These are phyloP conservation scores for Arthrocladium fulminans DNA, from an alignment of 2,329 filamentous ascomycete species.

Conservation along the genomic window DNA sequence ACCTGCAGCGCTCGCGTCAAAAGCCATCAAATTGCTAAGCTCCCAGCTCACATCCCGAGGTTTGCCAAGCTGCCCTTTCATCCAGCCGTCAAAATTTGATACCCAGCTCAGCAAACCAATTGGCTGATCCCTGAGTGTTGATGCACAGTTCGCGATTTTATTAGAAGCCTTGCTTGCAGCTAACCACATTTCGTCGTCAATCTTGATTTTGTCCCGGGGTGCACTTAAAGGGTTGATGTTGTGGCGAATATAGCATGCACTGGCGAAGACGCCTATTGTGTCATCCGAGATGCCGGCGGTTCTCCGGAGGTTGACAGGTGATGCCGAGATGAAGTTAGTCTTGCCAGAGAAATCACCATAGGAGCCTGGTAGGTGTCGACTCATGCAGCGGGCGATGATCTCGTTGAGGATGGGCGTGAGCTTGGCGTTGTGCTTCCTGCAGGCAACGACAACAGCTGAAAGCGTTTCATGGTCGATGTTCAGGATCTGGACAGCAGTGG, in stretches of 20 bases:
- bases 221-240: slow-evolving; percentile 11
- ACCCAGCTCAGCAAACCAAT: slow-evolving; percentile 38
- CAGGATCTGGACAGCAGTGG: slow-evolving; percentile 28
- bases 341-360: slow-evolving; percentile 19
- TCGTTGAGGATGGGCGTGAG: slow-evolving; percentile 37
- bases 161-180: slow-evolving; percentile 27
- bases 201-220: background rate
- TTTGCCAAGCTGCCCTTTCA: slow-evolving; percentile 30
- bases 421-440: slow-evolving; percentile 30
- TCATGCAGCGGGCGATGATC: slow-evolving; percentile 25
- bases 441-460: slow-evolving; percentile 23
- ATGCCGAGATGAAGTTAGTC: slow-evolving; percentile 29
- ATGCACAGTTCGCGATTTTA: slow-evolving; percentile 27
- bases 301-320: slow-evolving; percentile 35
- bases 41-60: slow-evolving; percentile 36
- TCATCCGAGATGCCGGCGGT: slow-evolving; percentile 26
- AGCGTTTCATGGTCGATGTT: slow-evolving; percentile 27
- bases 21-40: slow-evolving; percentile 38
- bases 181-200: slow-evolving; percentile 28
- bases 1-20: slow-evolving; percentile 22
- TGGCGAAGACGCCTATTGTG: slow-evolving; percentile 32
- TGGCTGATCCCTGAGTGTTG: slow-evolving; percentile 31
- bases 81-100: slow-evolving; percentile 34
- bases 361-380: background rate
- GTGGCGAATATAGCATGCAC: slow-evolving; percentile 25